Evolutionary conservation across 441 rosid species (phyloP), one percentile per base, ranked within the genome.

Genomic region (Pelargonium exstipulatum): DNA sequence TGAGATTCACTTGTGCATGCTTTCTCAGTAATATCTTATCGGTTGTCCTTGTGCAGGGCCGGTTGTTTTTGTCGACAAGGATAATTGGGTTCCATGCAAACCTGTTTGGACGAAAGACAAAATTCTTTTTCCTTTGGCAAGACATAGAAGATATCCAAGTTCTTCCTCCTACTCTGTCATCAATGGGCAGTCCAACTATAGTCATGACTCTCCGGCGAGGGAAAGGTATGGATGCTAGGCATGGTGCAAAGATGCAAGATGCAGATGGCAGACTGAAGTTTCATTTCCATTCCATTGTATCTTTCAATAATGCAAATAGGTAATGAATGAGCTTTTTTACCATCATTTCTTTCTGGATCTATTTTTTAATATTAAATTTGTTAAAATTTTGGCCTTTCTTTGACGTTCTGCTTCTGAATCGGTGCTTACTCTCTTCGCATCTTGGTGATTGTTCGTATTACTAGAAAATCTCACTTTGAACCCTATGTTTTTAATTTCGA

Each of bases 101-200:
- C 77, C 80, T 94, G 76, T 94, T 94, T 75, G 91, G 99, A 58
- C 96, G 79, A 75, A 91, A 83, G 85, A 94, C 97, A 69, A 94
- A 86, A 66, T 94, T 94, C 75, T 94, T 90, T 82, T 91, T 91
- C 81, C 90, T 94, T 62, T 94, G 99, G 99, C 96, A 91, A 83
- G 97, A 93, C 77, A 87, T 93, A 32, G 98, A 91, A 72, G 96
- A 89, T 14, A 87, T 94, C 76, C 87, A 86, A 82, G 83, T 91
- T 69, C 75, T 80, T 32, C 64, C 99, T 74, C 88, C 97, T 9
- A 83, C 91, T 68, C 85, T 94, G 78, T 79, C 94, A 62, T 94
- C 99, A 42, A 91, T 94, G 95, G 99, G 99, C 67, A 91, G 96
- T 80, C 99, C 97, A 51, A 78, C 85, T 70, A 73, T 91, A 37